A percentile compares a stretch with the other conserved stretches of the same genome.
These are phyloP conservation scores for Erythrobasidium hasegawianum DNA, from an alignment of 1,284 basidiomycete species.

Conservation along the genomic window DNA sequence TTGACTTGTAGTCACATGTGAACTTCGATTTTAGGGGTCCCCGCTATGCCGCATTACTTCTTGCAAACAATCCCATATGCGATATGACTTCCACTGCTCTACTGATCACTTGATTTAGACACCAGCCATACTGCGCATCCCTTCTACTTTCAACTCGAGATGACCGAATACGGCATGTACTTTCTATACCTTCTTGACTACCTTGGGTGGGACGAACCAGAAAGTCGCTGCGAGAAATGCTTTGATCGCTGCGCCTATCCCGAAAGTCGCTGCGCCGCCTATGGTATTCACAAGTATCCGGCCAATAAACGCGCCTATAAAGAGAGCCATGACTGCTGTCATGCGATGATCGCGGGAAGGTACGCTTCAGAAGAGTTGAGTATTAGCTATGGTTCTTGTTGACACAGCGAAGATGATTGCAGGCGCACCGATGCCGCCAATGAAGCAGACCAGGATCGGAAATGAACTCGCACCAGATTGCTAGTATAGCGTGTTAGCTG, in stretches of 20 bases:
- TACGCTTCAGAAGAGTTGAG: constrained; percentile 7
- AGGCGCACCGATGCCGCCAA: background rate
- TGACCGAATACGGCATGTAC: too few species aligned
- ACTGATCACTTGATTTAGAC: too few species aligned
- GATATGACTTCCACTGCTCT: too few species aligned
- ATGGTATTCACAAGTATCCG: constrained; percentile 7
- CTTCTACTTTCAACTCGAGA: too few species aligned
- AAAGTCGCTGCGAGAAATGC: constrained; percentile 26
- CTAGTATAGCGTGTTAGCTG: too few species aligned
- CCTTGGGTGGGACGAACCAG: constrained; percentile 30
- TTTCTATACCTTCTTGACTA: constrained; percentile 11
- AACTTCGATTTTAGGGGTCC: too few species aligned
- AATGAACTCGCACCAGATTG: constrained; percentile 33
- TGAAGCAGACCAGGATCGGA: constrained; percentile 27
- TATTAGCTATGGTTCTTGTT: too few species aligned
- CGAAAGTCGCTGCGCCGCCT: constrained; percentile 20
- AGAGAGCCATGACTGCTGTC: constrained; percentile 23
- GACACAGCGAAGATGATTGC: background rate
- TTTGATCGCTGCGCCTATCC: constrained; percentile 33
- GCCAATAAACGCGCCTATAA: constrained; percentile 24
- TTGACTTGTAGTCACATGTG: too few species aligned
- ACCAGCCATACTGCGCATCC: too few species aligned
- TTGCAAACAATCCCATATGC: too few species aligned
- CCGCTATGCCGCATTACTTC: too few species aligned
- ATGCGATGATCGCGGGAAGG: constrained; percentile 26